phyloP scores from a whole-genome alignment of 2,329 filamentous ascomycete species.

The Aspergillus udagawae region DNA sequence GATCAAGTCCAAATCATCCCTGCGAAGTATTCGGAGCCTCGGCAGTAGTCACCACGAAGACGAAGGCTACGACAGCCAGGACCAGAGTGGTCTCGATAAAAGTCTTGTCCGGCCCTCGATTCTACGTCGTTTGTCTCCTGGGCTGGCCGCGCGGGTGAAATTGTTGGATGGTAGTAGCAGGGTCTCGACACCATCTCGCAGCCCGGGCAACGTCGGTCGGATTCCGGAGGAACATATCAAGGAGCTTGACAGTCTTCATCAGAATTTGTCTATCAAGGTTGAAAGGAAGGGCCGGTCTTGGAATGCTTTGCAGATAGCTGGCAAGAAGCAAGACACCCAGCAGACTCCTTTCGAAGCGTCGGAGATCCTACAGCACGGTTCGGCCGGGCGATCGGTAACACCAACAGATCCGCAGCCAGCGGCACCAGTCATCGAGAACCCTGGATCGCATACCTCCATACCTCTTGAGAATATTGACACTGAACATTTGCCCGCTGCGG shows the following conservation, averaged over 20 bases:
- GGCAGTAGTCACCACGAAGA: constrained; percentile 33
- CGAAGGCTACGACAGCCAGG: constrained; percentile 15
- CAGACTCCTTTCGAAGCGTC: constrained; percentile 18
- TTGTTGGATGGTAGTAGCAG: constrained; percentile 36
- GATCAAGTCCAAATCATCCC: constrained; percentile 35
- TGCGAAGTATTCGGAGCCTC: constrained; percentile 32
- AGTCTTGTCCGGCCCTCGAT: constrained; percentile 30
- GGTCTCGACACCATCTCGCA: constrained; percentile 17
- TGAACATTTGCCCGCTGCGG: background rate
- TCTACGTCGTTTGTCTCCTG: constrained; percentile 41
- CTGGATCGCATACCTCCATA: background rate
- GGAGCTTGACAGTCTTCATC: constrained; percentile 37
- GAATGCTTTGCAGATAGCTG: constrained; percentile 22
- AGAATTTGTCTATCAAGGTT: constrained; percentile 37
- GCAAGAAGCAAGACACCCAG: constrained; percentile 10
- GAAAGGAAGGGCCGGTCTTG: constrained; percentile 36
- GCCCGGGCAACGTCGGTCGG: constrained; percentile 31
- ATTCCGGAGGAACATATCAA: constrained; percentile 40
- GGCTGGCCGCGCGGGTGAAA: constrained; percentile 41
- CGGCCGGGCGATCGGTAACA: background rate
- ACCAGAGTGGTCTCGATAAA: constrained; percentile 24
- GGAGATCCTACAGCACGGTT: constrained; percentile 10
- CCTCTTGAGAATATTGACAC: background rate
- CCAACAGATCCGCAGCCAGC: constrained; percentile 2
- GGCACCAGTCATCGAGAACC: background rate